Conservation (phyloP, 805 yeast species). For the Saccharomycopsis oosterbeekiorum region DNA sequence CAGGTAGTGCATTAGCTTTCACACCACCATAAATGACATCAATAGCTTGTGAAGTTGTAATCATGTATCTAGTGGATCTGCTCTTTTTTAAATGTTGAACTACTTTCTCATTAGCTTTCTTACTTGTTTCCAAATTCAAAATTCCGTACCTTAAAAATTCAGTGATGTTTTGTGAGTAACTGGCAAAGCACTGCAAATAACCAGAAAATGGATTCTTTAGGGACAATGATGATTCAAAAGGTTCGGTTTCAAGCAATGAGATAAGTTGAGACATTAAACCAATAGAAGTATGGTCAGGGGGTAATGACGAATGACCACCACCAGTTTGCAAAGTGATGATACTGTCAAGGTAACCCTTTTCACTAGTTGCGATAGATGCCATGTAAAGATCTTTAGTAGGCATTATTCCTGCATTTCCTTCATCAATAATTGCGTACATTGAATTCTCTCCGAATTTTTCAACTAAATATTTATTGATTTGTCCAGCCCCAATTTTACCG, state of each 20-base stretch:
- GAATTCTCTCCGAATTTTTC: constrained; percentile 52
- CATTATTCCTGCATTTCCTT: constrained; percentile 41
- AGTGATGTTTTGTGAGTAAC: constrained; percentile 30
- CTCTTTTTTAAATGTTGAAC: constrained; percentile 16
- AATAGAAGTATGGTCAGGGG: constrained; percentile 74
- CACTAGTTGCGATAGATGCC: constrained; percentile 49
- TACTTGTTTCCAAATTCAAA: constrained; percentile 29
- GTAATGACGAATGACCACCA: constrained; percentile 78
- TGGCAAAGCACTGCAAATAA: constrained; percentile 54
- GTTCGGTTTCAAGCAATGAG: constrained; percentile 44
- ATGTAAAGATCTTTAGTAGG: constrained; percentile 37
- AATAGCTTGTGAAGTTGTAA: constrained; percentile 58
- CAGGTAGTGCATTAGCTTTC: constrained; percentile 72
- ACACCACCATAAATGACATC: constrained; percentile 65
- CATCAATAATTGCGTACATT: constrained; percentile 58
- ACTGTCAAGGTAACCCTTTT: constrained; percentile 51
- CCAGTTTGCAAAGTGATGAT: constrained; percentile 43
- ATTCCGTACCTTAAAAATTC: constrained; percentile 24
- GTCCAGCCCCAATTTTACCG: constrained; percentile 52
- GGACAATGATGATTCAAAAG: constrained; percentile 38
- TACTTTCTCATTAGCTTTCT: constrained; percentile 29
- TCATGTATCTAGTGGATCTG: constrained; percentile 25
- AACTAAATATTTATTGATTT: constrained; percentile 37
- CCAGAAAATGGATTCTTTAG: constrained; percentile 50
- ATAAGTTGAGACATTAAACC: constrained; percentile 60